A percentile compares a stretch with the other conserved stretches of the same genome.
These are phyloP conservation scores for Mycosarcoma mackinlayi DNA, from an alignment of 1,284 basidiomycete genomes.

Conservation along the genomic window DNA sequence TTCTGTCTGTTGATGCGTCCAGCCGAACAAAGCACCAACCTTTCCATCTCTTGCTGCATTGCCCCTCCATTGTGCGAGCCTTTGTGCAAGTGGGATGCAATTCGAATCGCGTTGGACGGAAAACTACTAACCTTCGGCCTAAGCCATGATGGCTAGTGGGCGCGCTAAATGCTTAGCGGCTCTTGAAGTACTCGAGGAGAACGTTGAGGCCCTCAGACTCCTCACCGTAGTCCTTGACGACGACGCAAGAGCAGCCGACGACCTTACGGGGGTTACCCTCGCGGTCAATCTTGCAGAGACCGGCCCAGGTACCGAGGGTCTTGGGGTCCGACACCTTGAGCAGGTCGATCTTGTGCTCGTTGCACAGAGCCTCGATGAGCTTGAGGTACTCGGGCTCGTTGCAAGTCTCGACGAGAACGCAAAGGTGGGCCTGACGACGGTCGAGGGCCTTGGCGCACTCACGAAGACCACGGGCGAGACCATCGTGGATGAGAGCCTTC, in stretches of 20 bases:
- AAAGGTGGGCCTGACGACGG: slow-evolving; percentile 97
- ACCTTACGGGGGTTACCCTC: slow-evolving; percentile 99
- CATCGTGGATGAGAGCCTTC: slow-evolving; percentile 96
- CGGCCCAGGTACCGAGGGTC: slow-evolving; percentile 93
- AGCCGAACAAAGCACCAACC: background rate
- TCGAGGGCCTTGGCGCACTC: slow-evolving; percentile 98
- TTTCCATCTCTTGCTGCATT: background rate
- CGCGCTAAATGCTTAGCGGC: slow-evolving; percentile 71
- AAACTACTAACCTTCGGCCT: slow-evolving; percentile 46
- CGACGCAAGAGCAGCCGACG: slow-evolving; percentile 79
- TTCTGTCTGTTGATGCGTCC: background rate
- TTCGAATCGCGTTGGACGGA: background rate
- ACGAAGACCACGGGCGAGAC: slow-evolving; percentile 95
- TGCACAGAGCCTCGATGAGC: slow-evolving; percentile 98
- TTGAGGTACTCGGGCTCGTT: slow-evolving; percentile 99
- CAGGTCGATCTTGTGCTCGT: slow-evolving; percentile 98
- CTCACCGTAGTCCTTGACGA: slow-evolving; percentile 96
- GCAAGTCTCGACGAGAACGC: slow-evolving; percentile 98
- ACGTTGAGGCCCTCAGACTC: slow-evolving; percentile 97
- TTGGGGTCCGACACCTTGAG: slow-evolving; percentile 98
- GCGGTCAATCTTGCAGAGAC: slow-evolving; percentile 93
- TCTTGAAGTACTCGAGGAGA: slow-evolving; percentile 96
- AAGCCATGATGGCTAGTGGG: background rate
- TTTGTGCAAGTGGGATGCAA: too few species aligned
- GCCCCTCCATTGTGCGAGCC: too few species aligned